phyloP scores from a whole-genome alignment of 495 filamentous ascomycete genomes.

The Darksidea phi region DNA sequence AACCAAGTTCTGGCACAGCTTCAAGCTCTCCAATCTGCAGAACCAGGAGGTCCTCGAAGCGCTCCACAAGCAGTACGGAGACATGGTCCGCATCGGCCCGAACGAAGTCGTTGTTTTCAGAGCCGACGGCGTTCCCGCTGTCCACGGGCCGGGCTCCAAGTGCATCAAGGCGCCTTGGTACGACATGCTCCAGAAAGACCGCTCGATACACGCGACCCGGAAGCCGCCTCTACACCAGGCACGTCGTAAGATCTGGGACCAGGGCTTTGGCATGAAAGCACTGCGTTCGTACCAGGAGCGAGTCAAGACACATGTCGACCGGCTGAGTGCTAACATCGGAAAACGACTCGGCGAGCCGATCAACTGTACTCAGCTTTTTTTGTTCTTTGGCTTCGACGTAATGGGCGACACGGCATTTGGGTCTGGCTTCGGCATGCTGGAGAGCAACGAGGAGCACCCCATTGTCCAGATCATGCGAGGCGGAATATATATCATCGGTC shows the following conservation, averaged over 20 bases:
- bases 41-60: slow-evolving; percentile 14
- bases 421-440: slow-evolving; percentile 49
- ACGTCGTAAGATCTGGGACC: slow-evolving; percentile 46
- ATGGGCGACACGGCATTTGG: slow-evolving; percentile 53
- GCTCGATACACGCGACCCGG: slow-evolving; percentile 40
- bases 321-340: slow-evolving; percentile 25
- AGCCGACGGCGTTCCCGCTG: slow-evolving; percentile 3
- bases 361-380: slow-evolving; percentile 47
- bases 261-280: slow-evolving; percentile 39
- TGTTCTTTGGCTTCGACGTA: slow-evolving; percentile 49
- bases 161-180: slow-evolving; percentile 43
- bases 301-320: slow-evolving; percentile 23
- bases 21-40: neutral
- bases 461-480: slow-evolving; percentile 28
- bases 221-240: slow-evolving; percentile 39
- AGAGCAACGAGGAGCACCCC: slow-evolving; percentile 17
- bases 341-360: slow-evolving; percentile 31
- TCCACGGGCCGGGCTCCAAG: slow-evolving; percentile 28
- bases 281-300: slow-evolving; percentile 39
- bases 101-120: slow-evolving; percentile 10
- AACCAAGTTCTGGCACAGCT: slow-evolving; percentile 21
- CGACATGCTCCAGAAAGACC: slow-evolving; percentile 33
- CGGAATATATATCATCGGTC: slow-evolving; percentile 1
- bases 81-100: slow-evolving; percentile 25
- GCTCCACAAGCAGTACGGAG: slow-evolving; percentile 19